Evolutionary conservation across 2,329 filamentous ascomycete species (phyloP).

Genomic region (Neonectria punicea): DNA sequence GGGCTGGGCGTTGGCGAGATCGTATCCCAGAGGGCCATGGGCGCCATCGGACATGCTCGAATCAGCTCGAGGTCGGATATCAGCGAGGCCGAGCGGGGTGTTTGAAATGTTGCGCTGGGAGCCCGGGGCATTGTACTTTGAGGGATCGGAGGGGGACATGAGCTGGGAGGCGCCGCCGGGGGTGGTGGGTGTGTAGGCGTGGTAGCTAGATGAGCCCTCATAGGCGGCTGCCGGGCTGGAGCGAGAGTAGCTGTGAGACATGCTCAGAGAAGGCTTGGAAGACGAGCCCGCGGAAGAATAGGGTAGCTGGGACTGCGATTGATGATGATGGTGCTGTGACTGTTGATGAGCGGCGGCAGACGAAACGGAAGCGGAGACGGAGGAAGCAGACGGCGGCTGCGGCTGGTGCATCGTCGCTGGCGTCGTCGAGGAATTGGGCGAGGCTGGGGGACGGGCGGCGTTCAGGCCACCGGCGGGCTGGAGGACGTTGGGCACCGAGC

Average conservation of each 20-base stretch:
- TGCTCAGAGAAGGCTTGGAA: slow-evolving; percentile 69
- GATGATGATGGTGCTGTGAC: slow-evolving; percentile 45
- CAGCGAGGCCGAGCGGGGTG: slow-evolving; percentile 89
- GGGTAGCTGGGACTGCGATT: slow-evolving; percentile 64
- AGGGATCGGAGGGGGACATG: slow-evolving; percentile 63
- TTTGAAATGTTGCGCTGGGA: slow-evolving; percentile 76
- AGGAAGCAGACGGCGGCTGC: slow-evolving; percentile 48
- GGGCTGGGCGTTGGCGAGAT: slow-evolving; percentile 71
- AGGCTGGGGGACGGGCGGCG: slow-evolving; percentile 50
- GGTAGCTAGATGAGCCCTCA: slow-evolving; percentile 63
- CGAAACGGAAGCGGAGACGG: slow-evolving; percentile 42
- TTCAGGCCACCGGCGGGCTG: slow-evolving; percentile 62
- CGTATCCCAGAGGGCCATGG: slow-evolving; percentile 71
- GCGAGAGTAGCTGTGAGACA: slow-evolving; percentile 81
- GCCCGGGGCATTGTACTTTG: slow-evolving; percentile 66
- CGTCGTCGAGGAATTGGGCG: slow-evolving; percentile 57
- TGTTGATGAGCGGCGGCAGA: slow-evolving; percentile 51
- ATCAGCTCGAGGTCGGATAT: slow-evolving; percentile 89
- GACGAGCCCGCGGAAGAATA: slow-evolving; percentile 45
- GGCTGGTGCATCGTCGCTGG: slow-evolving; percentile 47
- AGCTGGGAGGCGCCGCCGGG: slow-evolving; percentile 72
- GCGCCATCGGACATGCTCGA: slow-evolving; percentile 80
- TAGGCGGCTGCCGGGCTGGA: slow-evolving; percentile 79
- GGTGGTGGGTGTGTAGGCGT: slow-evolving; percentile 71
- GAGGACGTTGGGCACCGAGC: slow-evolving; percentile 66